Evolutionary conservation across 2,329 filamentous ascomycete genomes (phyloP), one percentile per base, ranked within the genome.

Genomic region (Zasmidium angulare): DNA sequence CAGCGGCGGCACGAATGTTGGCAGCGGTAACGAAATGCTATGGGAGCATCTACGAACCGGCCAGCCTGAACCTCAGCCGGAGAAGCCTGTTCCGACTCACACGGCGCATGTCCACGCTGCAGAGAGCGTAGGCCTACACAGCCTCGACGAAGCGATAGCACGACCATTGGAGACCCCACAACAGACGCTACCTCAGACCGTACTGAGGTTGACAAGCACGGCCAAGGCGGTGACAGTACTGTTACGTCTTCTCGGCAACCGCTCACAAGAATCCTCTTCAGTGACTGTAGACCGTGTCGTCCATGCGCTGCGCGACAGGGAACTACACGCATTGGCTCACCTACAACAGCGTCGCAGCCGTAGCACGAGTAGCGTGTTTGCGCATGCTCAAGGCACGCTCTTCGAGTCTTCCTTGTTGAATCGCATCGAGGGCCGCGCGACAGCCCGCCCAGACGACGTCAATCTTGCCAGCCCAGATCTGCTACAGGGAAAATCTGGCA

Each of bases 31-130:
- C 55, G 59, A 56, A 19, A 62, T 62, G 55, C 55, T 63, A 17
- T 66, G 64, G 60, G 62, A 67, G 54, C 56, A 63, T 50, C 56
- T 67, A 19, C 56, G 62, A 2, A 63, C 60, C 11, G 64, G 60
- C 23, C 61, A 67, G 46, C 46, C 21, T 6, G 49, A 50, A 29
- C 22, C 21, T 26, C 49, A 29, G n/a, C 21, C 49, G 6, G 60
- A 63, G 17, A 46, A 47, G 31, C 58, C 57, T 55, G 60, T 56
- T 47, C 62, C 66, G 11, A 67, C 66, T 55, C 66, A 67, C 60
- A 64, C 64, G 3, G 40, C 54, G 2, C 64, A 68, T 31, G 52
- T 65, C 10, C 66, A 66, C 51, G 62, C 60, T 11, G 46, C 56
- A 11, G 59, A 53, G 23, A 48, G 36, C 24, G 46, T 29, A 46